Evolutionary conservation across 192 early-diverging fungal genomes (phyloP).

Genomic region (Fimicolochytrium jonesii): DNA sequence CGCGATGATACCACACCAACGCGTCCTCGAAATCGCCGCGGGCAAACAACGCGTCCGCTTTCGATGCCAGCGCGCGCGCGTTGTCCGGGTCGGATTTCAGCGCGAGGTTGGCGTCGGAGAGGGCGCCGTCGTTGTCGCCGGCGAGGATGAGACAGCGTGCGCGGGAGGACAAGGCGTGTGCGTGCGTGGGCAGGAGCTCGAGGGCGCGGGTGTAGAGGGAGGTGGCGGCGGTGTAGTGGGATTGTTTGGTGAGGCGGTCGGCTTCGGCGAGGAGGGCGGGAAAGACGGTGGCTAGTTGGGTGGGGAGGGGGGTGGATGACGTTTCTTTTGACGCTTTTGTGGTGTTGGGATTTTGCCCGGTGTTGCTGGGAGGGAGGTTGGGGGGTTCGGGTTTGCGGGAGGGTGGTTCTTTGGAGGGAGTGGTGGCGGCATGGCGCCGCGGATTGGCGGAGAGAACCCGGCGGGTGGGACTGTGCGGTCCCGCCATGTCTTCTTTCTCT

Average conservation of each 20-base stretch:
- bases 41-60: slow-evolving; percentile 26
- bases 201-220: slow-evolving; percentile 21
- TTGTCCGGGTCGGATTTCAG: slow-evolving; percentile 9
- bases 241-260: slow-evolving; percentile 15
- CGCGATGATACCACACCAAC: slow-evolving; percentile 24
- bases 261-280: slow-evolving; percentile 27
- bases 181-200: slow-evolving; percentile 8
- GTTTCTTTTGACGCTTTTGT: too few species aligned
- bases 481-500: too few species aligned
- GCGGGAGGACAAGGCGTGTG: slow-evolving; percentile 11
- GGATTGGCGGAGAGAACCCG: too few species aligned
- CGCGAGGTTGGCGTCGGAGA: slow-evolving; percentile 17
- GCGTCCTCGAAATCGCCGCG: slow-evolving; percentile 29
- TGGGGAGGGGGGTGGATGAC: too few species aligned
- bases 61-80: background rate
- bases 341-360: too few species aligned
- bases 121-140: slow-evolving; percentile 7
- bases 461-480: too few species aligned
- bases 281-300: slow-evolving; percentile 1
- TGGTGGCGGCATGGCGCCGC: too few species aligned
- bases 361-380: too few species aligned
- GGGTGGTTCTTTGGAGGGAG: too few species aligned
- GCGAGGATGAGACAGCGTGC: slow-evolving; percentile 15
- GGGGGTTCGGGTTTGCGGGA: too few species aligned
- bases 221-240: slow-evolving; percentile 13